These are phyloP conservation scores for Alternaria sp. DNA, from an alignment of 2,329 filamentous ascomycete genomes.

Conservation along the genomic window DNA sequence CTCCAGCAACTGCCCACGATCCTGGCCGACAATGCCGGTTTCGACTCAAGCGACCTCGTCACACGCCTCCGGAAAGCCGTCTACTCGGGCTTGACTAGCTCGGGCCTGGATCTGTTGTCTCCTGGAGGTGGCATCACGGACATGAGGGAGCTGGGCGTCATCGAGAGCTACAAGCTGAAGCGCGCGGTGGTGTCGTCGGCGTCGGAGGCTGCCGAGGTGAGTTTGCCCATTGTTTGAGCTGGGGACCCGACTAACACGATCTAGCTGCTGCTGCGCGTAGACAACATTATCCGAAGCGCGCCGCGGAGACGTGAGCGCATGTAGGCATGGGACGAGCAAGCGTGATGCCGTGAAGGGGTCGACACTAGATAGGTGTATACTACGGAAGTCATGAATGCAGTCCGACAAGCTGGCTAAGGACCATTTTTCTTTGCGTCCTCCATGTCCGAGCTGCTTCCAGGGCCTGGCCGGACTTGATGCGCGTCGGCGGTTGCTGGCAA, in stretches of 20 bases:
- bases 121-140: slow-evolving; percentile 92
- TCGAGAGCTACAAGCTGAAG: slow-evolving; percentile 99
- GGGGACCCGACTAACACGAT: slow-evolving; percentile 36
- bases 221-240: slow-evolving; percentile 37
- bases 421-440: background rate
- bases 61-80: slow-evolving; percentile 90
- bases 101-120: slow-evolving; percentile 85
- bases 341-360: slow-evolving; percentile 22
- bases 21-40: slow-evolving; percentile 93
- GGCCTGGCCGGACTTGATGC: background rate
- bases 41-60: slow-evolving; percentile 94
- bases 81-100: slow-evolving; percentile 92
- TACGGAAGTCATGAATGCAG: slow-evolving; percentile 37
- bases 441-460: background rate
- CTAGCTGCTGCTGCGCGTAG: slow-evolving; percentile 86
- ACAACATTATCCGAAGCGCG: slow-evolving; percentile 96
- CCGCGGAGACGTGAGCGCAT: slow-evolving; percentile 82
- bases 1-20: slow-evolving; percentile 95
- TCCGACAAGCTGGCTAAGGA: slow-evolving; percentile 11
- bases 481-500: background rate
- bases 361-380: slow-evolving; percentile 38
- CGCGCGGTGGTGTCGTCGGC: slow-evolving; percentile 96
- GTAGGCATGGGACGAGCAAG: slow-evolving; percentile 51
- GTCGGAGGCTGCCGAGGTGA: slow-evolving; percentile 93
- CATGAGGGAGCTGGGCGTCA: slow-evolving; percentile 93